phyloP scores from a whole-genome alignment of 805 yeast species.

The Naumovozyma baii region DNA sequence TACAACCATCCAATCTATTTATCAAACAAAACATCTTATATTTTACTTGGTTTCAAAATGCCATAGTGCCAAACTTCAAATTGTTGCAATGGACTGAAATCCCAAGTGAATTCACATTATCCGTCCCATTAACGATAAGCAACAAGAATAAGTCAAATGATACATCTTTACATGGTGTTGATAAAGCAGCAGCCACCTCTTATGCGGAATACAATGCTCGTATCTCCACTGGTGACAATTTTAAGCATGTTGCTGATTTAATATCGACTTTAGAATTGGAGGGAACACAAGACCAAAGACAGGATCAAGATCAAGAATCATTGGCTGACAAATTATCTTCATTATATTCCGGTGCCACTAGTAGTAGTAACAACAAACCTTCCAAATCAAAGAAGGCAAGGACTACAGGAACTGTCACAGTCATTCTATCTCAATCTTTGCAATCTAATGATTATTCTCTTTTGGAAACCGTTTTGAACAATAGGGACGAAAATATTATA shows the following conservation, averaged over 20 bases:
- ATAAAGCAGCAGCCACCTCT: slow-evolving; percentile 42
- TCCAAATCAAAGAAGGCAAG: slow-evolving; percentile 36
- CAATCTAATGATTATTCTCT: slow-evolving; percentile 78
- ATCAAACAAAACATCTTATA: slow-evolving; percentile 32
- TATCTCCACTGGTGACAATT: slow-evolving; percentile 55
- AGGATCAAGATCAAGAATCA: slow-evolving; percentile 36
- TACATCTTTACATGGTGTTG: slow-evolving; percentile 29
- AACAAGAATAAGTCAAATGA: slow-evolving; percentile 8
- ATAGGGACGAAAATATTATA: slow-evolving; percentile 42
- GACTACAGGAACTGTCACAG: slow-evolving; percentile 69
- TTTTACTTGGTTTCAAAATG: slow-evolving; percentile 55
- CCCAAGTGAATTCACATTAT: slow-evolving; percentile 34
- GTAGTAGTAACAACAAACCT: slow-evolving; percentile 18
- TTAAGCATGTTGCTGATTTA: slow-evolving; percentile 41
- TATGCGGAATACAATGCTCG: slow-evolving; percentile 55
- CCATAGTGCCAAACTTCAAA: slow-evolving; percentile 48
- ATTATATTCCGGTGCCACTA: slow-evolving; percentile 4
- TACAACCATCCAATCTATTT: slow-evolving; percentile 27
- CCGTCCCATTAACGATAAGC: slow-evolving; percentile 2
- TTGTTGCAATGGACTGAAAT: slow-evolving; percentile 38
- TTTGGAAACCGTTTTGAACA: slow-evolving; percentile 68
- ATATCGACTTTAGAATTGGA: slow-evolving; percentile 35
- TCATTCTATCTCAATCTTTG: slow-evolving; percentile 80
- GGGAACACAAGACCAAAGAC: slow-evolving; percentile 34
- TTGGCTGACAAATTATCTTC: slow-evolving; percentile 40